Conservation (phyloP, 345 rosid genomes). For the Eutrema heterophyllum region DNA sequence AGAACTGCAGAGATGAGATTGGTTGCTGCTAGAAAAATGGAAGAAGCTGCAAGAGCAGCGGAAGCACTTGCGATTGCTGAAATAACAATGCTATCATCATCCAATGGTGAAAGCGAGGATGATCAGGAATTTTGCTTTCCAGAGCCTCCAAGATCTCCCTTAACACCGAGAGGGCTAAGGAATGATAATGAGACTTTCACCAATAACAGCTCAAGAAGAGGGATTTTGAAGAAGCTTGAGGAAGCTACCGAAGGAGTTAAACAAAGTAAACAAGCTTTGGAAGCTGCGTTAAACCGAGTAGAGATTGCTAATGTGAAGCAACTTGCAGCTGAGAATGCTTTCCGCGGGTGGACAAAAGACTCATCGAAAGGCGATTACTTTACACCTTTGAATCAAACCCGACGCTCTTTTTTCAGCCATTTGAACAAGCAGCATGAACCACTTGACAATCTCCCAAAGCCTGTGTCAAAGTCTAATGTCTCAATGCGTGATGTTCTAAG, state of each 20-base stretch:
- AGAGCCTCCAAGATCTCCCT: slow-evolving; percentile 54
- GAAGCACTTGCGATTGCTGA: slow-evolving; percentile 88
- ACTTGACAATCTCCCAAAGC: slow-evolving; percentile 37
- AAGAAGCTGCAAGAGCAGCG: slow-evolving; percentile 96
- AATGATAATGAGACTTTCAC: not conserved
- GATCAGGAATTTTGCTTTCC: slow-evolving; percentile 48
- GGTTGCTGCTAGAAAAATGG: slow-evolving; percentile 95
- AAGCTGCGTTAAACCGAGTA: slow-evolving; percentile 63
- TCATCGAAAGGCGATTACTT: slow-evolving; percentile 30
- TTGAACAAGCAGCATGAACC: slow-evolving; percentile 26
- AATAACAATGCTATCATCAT: slow-evolving; percentile 47
- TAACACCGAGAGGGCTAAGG: slow-evolving; percentile 28
- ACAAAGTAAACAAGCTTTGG: slow-evolving; percentile 62
- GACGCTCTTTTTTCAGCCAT: slow-evolving; percentile 40
- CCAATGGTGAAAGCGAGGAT: slow-evolving; percentile 30
- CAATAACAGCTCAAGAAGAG: slow-evolving; percentile 32
- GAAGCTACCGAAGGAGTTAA: slow-evolving; percentile 82
- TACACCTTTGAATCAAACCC: slow-evolving; percentile 37
- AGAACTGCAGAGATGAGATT: slow-evolving; percentile 81
- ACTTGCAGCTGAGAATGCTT: slow-evolving; percentile 70
- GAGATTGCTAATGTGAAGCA: slow-evolving; percentile 76
- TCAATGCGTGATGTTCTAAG: slow-evolving; percentile 93
- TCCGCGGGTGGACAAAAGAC: slow-evolving; percentile 56
- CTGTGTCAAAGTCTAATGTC: slow-evolving; percentile 57
- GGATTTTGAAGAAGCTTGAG: slow-evolving; percentile 59